Evolutionary conservation across 306 rosid species (phyloP).

Genomic region (Sindora glabra): DNA sequence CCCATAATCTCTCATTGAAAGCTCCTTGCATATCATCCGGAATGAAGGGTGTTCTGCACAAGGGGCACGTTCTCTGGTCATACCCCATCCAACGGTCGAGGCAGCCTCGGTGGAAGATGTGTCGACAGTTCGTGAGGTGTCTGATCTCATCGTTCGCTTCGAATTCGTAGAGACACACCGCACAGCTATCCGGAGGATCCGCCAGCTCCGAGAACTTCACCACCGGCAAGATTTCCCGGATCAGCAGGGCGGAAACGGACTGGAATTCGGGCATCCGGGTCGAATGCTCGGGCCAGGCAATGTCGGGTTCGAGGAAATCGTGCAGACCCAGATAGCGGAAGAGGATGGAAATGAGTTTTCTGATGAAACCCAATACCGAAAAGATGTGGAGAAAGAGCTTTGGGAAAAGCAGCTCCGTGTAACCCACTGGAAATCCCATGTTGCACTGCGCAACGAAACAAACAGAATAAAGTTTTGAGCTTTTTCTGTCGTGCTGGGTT

Average conservation of each 20-base stretch:
- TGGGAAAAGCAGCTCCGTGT: constrained; percentile 56
- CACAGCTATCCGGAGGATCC: constrained; percentile 62
- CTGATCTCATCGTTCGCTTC: constrained; percentile 70
- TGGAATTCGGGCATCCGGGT: constrained; percentile 30
- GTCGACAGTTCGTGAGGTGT: constrained; percentile 65
- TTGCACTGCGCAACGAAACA: too few species aligned
- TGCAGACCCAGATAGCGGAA: constrained; percentile 45
- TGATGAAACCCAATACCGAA: constrained; percentile 41
- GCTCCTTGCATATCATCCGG: constrained; percentile 47
- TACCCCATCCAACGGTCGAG: constrained; percentile 93
- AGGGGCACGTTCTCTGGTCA: constrained; percentile 74
- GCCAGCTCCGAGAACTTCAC: constrained; percentile 53
- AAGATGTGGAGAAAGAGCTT: constrained; percentile 50
- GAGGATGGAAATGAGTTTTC: constrained; percentile 34
- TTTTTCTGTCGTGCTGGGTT: too few species aligned
- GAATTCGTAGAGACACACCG: constrained; percentile 74
- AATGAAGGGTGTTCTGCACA: constrained; percentile 66
- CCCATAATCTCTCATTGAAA: constrained; percentile 52
- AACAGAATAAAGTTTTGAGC: too few species aligned
- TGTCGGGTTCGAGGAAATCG: constrained; percentile 58
- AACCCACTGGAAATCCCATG: constrained; percentile 81
- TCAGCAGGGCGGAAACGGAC: constrained; percentile 38
- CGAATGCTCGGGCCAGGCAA: constrained; percentile 23
- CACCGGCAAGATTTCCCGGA: constrained; percentile 58
- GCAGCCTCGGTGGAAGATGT: constrained; percentile 67